Percentiles rank a stretch among this genome's conserved stretches.
These are phyloP conservation scores for Paraglomus brasilianum DNA, from an alignment of 192 early-diverging fungal genomes.

Conservation along the genomic window DNA sequence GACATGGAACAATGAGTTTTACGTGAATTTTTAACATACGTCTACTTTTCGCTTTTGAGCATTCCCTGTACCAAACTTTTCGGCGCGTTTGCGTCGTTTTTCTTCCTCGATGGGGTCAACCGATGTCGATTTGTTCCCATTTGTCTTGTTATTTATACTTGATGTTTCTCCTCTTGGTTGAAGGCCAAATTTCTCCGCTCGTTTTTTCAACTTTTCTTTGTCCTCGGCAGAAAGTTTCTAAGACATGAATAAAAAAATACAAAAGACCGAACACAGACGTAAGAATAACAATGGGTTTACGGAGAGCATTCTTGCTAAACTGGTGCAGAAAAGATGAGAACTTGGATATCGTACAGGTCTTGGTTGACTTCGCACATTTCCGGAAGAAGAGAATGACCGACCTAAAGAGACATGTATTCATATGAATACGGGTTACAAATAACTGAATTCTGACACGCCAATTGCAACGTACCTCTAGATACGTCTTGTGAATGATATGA, in stretches of 20 bases:
- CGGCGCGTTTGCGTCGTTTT: slow-evolving; percentile 65
- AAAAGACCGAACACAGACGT: too few relatives aligned
- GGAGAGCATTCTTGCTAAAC: neutral
- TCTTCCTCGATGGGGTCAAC: slow-evolving; percentile 56
- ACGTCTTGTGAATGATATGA: too few relatives aligned
- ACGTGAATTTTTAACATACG: too few relatives aligned
- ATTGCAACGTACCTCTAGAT: too few relatives aligned
- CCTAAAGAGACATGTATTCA: too few relatives aligned
- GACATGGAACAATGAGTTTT: too few relatives aligned
- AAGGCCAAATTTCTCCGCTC: slow-evolving; percentile 54
- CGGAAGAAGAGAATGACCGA: too few relatives aligned
- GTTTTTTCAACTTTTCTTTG: slow-evolving; percentile 68
- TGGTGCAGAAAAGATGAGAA: neutral
- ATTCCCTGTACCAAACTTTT: slow-evolving; percentile 47
- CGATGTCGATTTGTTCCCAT: neutral
- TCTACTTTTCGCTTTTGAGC: neutral
- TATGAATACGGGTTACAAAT: too few relatives aligned
- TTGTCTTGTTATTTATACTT: too few relatives aligned
- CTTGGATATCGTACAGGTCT: neutral
- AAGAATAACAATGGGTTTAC: slow-evolving; percentile 1
- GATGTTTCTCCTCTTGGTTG: too few relatives aligned
- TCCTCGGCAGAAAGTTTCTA: slow-evolving; percentile 50
- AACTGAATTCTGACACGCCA: too few relatives aligned
- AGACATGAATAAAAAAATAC: too few relatives aligned
- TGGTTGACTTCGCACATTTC: neutral